Percentiles rank a stretch among this genome's conserved stretches.
phyloP scores from a whole-genome alignment of 1,284 basidiomycete species.

The Filobasidium uniguttulatum region DNA sequence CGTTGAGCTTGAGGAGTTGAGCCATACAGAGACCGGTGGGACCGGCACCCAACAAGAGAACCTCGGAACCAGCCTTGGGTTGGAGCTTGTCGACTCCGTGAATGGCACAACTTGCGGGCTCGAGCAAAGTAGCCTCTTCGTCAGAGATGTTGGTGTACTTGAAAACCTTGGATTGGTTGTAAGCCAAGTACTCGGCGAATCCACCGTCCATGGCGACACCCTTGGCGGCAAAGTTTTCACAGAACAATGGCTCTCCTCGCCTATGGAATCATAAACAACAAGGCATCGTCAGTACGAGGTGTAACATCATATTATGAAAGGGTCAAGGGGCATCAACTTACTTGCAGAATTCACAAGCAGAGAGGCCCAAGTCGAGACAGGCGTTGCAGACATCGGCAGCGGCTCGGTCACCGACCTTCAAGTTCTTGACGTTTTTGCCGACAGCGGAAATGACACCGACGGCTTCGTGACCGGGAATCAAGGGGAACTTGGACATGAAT shows the following conservation, averaged over 20 bases:
- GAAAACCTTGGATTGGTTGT: constrained; percentile 57
- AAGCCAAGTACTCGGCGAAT: constrained; percentile 72
- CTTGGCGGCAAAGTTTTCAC: constrained; percentile 61
- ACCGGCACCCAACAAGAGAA: constrained; percentile 49
- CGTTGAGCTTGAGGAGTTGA: constrained; percentile 70
- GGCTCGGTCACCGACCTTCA: constrained; percentile 57
- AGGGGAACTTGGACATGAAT: constrained; percentile 48
- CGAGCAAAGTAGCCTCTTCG: constrained; percentile 72
- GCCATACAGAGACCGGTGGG: constrained; percentile 72
- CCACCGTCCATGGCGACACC: constrained; percentile 66
- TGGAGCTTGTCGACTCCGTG: constrained; percentile 74
- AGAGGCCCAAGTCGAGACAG: not conserved
- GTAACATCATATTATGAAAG: not conserved
- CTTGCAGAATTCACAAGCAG: not conserved
- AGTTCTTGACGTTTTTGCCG: constrained; percentile 56
- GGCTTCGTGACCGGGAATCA: constrained; percentile 70
- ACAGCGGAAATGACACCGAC: constrained; percentile 54
- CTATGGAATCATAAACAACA: constrained; percentile 70
- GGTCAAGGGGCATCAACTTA: not conserved
- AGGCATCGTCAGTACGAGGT: not conserved
- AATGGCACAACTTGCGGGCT: constrained; percentile 74
- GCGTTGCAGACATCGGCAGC: constrained; percentile 52
- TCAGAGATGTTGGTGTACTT: constrained; percentile 73
- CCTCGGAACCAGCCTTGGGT: constrained; percentile 61
- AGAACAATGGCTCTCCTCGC: constrained; percentile 55